phyloP scores from a whole-genome alignment of 306 rosid genomes.

The Lupinus albus region DNA sequence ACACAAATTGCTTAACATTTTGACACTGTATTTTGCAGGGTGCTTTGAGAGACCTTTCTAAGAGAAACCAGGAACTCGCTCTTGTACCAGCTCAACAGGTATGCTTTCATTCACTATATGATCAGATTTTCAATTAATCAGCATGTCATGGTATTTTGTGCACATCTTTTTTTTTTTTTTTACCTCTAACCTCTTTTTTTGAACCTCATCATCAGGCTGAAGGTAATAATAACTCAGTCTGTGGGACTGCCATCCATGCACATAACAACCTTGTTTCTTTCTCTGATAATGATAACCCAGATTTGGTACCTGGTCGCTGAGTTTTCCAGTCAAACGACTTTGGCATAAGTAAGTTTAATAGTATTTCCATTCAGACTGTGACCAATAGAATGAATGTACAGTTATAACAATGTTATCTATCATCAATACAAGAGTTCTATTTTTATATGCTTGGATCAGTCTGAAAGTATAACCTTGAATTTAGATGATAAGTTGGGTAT shows the following conservation, averaged over 20 bases:
- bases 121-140: conserved; percentile 6
- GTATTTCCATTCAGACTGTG: conserved; percentile 51
- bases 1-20: background rate
- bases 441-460: conserved; percentile 37
- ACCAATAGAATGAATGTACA: conserved; percentile 66
- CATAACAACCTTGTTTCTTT: conserved; percentile 48
- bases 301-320: conserved; percentile 60
- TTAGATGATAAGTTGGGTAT: conserved; percentile 31
- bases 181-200: background rate
- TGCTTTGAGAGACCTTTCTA: conserved; percentile 77
- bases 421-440: conserved; percentile 51
- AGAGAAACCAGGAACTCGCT: conserved; percentile 65
- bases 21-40: conserved; percentile 61
- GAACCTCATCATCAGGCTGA: conserved; percentile 55
- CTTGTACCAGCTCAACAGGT: conserved; percentile 58
- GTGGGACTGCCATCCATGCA: conserved; percentile 49
- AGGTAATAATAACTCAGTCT: conserved; percentile 58
- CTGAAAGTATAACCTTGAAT: conserved; percentile 34
- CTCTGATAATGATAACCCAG: conserved; percentile 59
- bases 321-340: conserved; percentile 40
- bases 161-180: no score
- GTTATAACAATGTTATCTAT: conserved; percentile 50
- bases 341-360: conserved; percentile 48
- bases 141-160: conserved; percentile 23
- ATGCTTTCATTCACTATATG: conserved; percentile 27